Evolutionary conservation across 768 basidiomycete species (phyloP).

Genomic region (Pleurotus ostreatus): DNA sequence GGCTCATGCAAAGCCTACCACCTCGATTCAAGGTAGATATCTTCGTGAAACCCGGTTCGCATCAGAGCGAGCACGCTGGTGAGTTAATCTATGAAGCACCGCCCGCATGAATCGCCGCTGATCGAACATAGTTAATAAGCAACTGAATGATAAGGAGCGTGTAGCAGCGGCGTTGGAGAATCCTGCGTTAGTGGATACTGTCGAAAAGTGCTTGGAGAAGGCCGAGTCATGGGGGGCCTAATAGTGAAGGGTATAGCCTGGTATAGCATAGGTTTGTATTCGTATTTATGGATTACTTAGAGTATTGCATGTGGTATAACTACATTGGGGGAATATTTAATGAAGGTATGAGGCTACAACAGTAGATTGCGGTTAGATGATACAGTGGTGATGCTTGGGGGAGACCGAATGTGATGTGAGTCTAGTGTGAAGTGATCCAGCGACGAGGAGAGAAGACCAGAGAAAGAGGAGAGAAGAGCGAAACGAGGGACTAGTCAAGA

Average conservation of each 20-base stretch:
- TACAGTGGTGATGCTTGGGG: not conserved
- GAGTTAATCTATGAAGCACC: constrained; percentile 17
- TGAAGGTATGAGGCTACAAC: constrained; percentile 22
- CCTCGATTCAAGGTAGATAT: constrained; percentile 95
- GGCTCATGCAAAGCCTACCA: constrained; percentile 85
- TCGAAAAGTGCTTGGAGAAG: constrained; percentile 61
- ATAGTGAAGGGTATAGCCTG: constrained; percentile 16
- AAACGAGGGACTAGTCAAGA: constrained; percentile 49
- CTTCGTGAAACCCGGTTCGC: constrained; percentile 87
- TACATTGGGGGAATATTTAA: constrained; percentile 9
- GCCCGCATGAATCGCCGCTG: not conserved
- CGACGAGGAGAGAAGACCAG: constrained; percentile 10
- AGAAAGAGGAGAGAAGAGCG: not conserved
- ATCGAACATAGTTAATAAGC: constrained; percentile 79
- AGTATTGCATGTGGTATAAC: constrained; percentile 5
- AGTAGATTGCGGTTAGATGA: constrained; percentile 3
- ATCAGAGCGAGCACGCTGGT: constrained; percentile 93
- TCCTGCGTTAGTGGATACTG: constrained; percentile 74
- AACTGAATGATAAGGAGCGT: constrained; percentile 97
- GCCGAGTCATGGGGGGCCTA: constrained; percentile 25
- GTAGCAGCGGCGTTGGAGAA: constrained; percentile 98
- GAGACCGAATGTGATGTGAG: not conserved
- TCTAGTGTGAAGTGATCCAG: constrained; percentile 7
- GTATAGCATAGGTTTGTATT: constrained; percentile 16
- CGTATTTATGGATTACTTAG: constrained; percentile 3